Conservation (phyloP, 257 asterid species). For the Jacaranda mimosifolia region DNA sequence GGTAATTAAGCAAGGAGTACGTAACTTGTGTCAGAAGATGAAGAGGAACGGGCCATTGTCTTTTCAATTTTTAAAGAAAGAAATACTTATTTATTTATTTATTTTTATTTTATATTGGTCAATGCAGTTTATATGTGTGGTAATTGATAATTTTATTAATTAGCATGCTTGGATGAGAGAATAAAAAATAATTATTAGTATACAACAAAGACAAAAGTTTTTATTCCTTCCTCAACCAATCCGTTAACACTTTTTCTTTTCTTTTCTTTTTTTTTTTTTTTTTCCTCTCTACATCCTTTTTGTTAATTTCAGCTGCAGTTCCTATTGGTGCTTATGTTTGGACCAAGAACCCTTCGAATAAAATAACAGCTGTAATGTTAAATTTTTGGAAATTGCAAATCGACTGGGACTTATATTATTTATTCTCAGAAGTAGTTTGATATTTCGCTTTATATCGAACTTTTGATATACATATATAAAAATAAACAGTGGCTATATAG, state of each 20-base stretch:
- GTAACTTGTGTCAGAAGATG: neutral
- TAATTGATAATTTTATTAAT: neutral
- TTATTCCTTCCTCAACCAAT: too few relatives aligned
- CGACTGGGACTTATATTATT: too few relatives aligned
- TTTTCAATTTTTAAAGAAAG: neutral
- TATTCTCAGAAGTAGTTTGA: too few relatives aligned
- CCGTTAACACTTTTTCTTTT: too few relatives aligned
- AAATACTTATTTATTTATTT: too few relatives aligned
- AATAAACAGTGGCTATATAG: too few relatives aligned
- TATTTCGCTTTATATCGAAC: too few relatives aligned
- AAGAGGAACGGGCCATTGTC: neutral
- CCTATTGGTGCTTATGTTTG: neutral
- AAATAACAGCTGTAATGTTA: neutral
- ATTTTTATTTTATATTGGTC: too few relatives aligned
- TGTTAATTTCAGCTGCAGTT: too few relatives aligned
- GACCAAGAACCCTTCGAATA: neutral
- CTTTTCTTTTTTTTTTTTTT: too few relatives aligned
- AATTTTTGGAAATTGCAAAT: neutral
- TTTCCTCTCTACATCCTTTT: too few relatives aligned
- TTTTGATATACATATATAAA: too few relatives aligned
- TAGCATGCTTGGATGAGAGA: conserved; percentile 1
- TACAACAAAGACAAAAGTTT: neutral
- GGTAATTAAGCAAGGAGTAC: neutral
- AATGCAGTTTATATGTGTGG: neutral
- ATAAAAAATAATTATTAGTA: neutral